phyloP scores from a whole-genome alignment of 371 early-diverging fungal species.

The Massospora cicadina region DNA sequence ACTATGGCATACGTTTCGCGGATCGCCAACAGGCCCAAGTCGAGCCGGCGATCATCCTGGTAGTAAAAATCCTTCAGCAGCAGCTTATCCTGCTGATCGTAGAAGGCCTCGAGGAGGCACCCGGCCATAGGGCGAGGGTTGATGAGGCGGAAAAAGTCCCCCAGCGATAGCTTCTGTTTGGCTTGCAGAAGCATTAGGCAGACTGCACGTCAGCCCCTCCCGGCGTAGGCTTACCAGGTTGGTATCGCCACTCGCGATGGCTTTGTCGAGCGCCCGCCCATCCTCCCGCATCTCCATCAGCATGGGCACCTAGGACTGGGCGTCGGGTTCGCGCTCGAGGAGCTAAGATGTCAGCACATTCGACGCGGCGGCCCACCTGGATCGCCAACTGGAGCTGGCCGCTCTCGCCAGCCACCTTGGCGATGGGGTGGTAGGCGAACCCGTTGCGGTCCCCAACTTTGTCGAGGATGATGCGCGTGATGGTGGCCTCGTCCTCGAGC shows the following conservation, averaged over 20 bases:
- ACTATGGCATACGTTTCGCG: conserved; percentile 37
- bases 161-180: conserved; percentile 59
- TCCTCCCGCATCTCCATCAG: conserved; percentile 85
- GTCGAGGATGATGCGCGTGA: conserved; percentile 57
- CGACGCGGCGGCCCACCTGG: conserved; percentile 24
- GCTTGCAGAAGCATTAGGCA: conserved; percentile 77
- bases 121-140: conserved; percentile 66
- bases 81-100: conserved; percentile 50
- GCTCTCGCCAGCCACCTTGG: conserved; percentile 70
- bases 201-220: conserved; percentile 23
- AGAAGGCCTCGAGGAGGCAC: conserved; percentile 62
- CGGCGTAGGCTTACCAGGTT: conserved; percentile 49
- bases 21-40: conserved; percentile 46
- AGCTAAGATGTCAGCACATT: conserved; percentile 21
- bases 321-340: conserved; percentile 83
- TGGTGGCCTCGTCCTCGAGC: conserved; percentile 66
- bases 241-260: conserved; percentile 85
- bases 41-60: conserved; percentile 72
- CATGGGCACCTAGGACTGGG: conserved; percentile 84
- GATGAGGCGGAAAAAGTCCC: conserved; percentile 78
- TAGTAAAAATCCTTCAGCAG: conserved; percentile 83
- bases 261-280: conserved; percentile 66
- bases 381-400: conserved; percentile 81
- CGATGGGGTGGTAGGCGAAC: conserved; percentile 77
- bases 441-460: conserved; percentile 53